Conservation (phyloP, 2,329 filamentous ascomycete species). For the Piedraia hortae region DNA sequence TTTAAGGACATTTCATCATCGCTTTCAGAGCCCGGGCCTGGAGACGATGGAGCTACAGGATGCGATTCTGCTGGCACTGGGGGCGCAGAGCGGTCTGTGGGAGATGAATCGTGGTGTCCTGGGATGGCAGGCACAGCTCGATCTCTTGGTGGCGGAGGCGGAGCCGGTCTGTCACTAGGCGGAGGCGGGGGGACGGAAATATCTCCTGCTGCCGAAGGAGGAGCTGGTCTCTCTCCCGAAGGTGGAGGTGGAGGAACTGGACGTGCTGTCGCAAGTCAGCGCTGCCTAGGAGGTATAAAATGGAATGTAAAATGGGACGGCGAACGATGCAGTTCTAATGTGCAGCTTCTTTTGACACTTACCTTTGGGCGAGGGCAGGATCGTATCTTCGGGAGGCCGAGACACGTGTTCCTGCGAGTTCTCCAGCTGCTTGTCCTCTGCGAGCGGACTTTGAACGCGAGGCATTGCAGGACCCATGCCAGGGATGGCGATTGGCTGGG, state of each 20-base stretch:
- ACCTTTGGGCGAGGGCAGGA: background rate
- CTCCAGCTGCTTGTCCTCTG: too few species aligned
- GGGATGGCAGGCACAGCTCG: too few species aligned
- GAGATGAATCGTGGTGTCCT: too few species aligned
- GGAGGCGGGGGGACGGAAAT: conserved; percentile 10
- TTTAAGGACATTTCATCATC: conserved; percentile 54
- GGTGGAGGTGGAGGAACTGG: too few species aligned
- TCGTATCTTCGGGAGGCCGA: background rate
- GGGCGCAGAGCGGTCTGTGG: too few species aligned
- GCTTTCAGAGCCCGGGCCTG: conserved; percentile 56
- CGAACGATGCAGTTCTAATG: conserved; percentile 1
- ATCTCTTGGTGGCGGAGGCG: conserved; percentile 18
- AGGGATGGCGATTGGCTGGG: conserved; percentile 22
- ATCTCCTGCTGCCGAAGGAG: conserved; percentile 6
- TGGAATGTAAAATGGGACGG: conserved; percentile 1
- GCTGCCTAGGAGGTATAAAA: conserved; percentile 1
- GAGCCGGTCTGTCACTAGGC: conserved; percentile 13
- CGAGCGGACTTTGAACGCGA: conserved; percentile 22
- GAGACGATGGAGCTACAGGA: conserved; percentile 25
- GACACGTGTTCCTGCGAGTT: background rate
- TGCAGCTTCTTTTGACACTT: conserved; percentile 1
- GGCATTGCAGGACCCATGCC: conserved; percentile 29
- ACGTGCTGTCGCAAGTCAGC: too few species aligned
- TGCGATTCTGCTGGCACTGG: too few species aligned
- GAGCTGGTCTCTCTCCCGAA: conserved; percentile 8